These are phyloP conservation scores for Candida sp. DNA, from an alignment of 1,139 yeast genomes.

Conservation along the genomic window DNA sequence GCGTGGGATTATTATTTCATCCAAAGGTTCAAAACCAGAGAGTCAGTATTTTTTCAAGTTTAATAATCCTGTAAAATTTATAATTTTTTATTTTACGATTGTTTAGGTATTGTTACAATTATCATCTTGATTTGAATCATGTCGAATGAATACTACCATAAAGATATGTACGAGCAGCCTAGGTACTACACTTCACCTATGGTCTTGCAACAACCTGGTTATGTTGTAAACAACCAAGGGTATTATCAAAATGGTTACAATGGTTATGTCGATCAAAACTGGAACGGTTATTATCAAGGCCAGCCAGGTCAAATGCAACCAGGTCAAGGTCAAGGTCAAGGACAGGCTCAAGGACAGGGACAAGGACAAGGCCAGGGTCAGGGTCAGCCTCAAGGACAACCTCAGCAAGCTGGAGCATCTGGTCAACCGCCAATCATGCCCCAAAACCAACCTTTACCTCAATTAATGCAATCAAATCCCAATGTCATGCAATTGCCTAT, in stretches of 20 bases:
- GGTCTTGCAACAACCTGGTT: constrained; percentile 20
- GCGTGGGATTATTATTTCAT: too few relatives aligned
- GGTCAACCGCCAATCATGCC: neutral
- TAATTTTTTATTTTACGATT: neutral
- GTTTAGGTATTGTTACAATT: neutral
- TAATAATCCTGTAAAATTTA: neutral
- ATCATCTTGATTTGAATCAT: neutral
- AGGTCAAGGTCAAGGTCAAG: constrained; percentile 5
- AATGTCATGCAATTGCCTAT: constrained; percentile 1
- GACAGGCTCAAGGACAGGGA: constrained; percentile 3
- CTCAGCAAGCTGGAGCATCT: constrained; percentile 3
- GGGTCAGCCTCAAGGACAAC: constrained; percentile 6
- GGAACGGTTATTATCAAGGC: constrained; percentile 3
- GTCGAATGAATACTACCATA: constrained; percentile 3
- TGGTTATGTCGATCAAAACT: constrained; percentile 1
- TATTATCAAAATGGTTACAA: constrained; percentile 2
- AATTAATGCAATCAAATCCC: constrained; percentile 6
- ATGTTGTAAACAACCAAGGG: constrained; percentile 14
- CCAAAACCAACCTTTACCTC: constrained; percentile 3
- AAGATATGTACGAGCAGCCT: constrained; percentile 11
- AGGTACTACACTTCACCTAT: constrained; percentile 18
- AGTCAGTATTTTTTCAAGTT: neutral
- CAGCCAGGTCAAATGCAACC: constrained; percentile 1
- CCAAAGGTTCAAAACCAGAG: neutral
- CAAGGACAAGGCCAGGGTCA: neutral